phyloP scores from a whole-genome alignment of 2,329 filamentous ascomycete species.

The Sporothrix luriei region DNA sequence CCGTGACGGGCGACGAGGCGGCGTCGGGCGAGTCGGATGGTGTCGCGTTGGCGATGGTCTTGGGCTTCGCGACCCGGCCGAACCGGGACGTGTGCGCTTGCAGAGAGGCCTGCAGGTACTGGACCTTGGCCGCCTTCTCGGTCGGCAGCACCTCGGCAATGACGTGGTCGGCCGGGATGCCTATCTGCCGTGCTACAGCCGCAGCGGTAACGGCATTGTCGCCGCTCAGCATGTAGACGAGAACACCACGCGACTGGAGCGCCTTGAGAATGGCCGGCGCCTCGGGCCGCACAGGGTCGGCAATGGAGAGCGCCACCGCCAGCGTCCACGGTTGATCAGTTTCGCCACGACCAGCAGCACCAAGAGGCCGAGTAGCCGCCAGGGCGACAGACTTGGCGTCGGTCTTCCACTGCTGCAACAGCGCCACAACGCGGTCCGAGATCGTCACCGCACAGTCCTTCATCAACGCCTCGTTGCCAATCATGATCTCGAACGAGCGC shows the following conservation, averaged over 20 bases:
- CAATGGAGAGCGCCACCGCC: constrained; percentile 70
- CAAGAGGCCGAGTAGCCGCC: constrained; percentile 50
- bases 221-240: constrained; percentile 90
- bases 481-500: constrained; percentile 55
- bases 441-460: constrained; percentile 50
- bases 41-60: too few species aligned
- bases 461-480: constrained; percentile 76
- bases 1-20: background rate
- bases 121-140: constrained; percentile 75
- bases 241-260: constrained; percentile 66
- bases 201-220: constrained; percentile 84
- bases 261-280: constrained; percentile 65
- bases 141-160: constrained; percentile 85
- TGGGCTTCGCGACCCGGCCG: constrained; percentile 6
- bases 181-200: constrained; percentile 74
- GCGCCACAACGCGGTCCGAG: constrained; percentile 41
- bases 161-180: constrained; percentile 72
- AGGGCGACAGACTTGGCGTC: constrained; percentile 67
- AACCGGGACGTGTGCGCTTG: constrained; percentile 41
- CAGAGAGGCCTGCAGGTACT: constrained; percentile 60
- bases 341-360: background rate
- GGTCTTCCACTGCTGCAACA: constrained; percentile 60
- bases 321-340: constrained; percentile 51
- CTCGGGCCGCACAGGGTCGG: constrained; percentile 79
- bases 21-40: background rate